phyloP scores from a whole-genome alignment of 2,329 filamentous ascomycete genomes.

The Mycogone perniciosa region DNA sequence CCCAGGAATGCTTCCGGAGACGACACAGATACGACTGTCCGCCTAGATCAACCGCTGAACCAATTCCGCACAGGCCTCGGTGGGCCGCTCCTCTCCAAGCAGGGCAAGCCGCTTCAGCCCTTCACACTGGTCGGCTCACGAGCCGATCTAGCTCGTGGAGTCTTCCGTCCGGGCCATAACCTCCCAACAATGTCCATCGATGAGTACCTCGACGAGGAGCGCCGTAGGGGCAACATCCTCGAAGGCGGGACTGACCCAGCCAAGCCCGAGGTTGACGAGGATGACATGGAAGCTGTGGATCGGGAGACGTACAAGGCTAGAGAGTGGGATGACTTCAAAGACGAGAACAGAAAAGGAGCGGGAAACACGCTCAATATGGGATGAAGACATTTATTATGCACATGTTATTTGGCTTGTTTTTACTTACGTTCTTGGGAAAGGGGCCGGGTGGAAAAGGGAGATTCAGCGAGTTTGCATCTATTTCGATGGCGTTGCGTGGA shows the following conservation, averaged over 20 bases:
- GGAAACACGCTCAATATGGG: constrained; percentile 82
- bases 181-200: constrained; percentile 97
- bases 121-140: constrained; percentile 80
- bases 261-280: constrained; percentile 73
- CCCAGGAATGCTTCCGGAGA: constrained; percentile 18
- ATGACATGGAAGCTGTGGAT: constrained; percentile 82
- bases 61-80: constrained; percentile 43
- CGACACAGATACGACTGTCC: constrained; percentile 52
- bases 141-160: constrained; percentile 67
- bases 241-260: constrained; percentile 78
- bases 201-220: constrained; percentile 92
- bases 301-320: constrained; percentile 88
- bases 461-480: background rate
- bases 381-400: constrained; percentile 17
- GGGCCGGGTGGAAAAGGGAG: background rate
- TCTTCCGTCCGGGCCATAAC: constrained; percentile 88
- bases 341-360: constrained; percentile 78
- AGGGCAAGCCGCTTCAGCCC: constrained; percentile 81
- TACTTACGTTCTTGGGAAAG: too few relatives aligned
- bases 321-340: constrained; percentile 90
- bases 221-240: constrained; percentile 76
- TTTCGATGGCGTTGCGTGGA: background rate
- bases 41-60: constrained; percentile 60
- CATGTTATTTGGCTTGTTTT: too few relatives aligned
- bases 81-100: constrained; percentile 69